Evolutionary conservation across 495 filamentous ascomycete genomes (phyloP).

Genomic region (Penicillium paxilli): DNA sequence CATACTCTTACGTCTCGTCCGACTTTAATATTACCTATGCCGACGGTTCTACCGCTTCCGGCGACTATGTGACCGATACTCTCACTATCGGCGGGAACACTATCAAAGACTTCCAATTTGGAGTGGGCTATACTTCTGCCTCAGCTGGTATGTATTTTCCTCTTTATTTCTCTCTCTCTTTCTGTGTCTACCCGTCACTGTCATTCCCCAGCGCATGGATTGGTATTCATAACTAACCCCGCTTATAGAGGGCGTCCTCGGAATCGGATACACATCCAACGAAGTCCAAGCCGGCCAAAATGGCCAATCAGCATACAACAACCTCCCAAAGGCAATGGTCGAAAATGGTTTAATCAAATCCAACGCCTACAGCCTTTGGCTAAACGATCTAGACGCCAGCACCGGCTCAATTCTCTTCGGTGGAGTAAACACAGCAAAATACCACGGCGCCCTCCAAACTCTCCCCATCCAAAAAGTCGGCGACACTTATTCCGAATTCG

Average conservation of each 20-base stretch:
- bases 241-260: conserved; percentile 73
- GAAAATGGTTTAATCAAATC: conserved; percentile 69
- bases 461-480: conserved; percentile 68
- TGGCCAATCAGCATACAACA: conserved; percentile 63
- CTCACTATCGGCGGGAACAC: conserved; percentile 63
- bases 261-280: conserved; percentile 84
- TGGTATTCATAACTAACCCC: not conserved
- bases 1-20: conserved; percentile 71
- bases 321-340: conserved; percentile 75
- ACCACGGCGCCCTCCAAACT: conserved; percentile 66
- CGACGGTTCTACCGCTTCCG: conserved; percentile 76
- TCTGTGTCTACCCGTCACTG: too few relatives aligned
- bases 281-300: conserved; percentile 73
- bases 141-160: conserved; percentile 42
- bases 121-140: conserved; percentile 73
- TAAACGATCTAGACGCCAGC: conserved; percentile 58
- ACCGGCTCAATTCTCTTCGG: conserved; percentile 88
- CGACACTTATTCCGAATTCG: conserved; percentile 68
- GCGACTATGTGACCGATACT: conserved; percentile 83
- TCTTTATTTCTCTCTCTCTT: too few relatives aligned
- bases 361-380: conserved; percentile 73
- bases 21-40: conserved; percentile 93
- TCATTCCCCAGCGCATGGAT: too few relatives aligned
- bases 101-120: conserved; percentile 75
- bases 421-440: conserved; percentile 83